Conservation (phyloP, 2,329 filamentous ascomycete species). For the Ascochyta lentis region DNA sequence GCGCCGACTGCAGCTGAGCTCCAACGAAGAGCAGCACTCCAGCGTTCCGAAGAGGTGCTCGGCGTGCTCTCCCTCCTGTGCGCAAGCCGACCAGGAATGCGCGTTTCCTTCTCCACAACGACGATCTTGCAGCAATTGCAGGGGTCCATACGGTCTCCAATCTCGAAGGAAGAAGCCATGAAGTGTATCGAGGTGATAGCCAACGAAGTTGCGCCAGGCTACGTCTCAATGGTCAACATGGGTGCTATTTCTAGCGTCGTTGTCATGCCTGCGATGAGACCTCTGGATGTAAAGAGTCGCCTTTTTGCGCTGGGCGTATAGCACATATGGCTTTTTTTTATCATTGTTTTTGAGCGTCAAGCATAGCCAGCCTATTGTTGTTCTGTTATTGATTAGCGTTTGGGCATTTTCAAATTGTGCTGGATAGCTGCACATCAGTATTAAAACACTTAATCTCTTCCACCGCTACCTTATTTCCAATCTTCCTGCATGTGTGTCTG, state of each 20-base stretch:
- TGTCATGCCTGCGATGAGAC: constrained; percentile 47
- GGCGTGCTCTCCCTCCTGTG: constrained; percentile 53
- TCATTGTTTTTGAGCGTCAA: not conserved
- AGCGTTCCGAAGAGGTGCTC: constrained; percentile 55
- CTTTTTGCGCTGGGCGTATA: constrained; percentile 39
- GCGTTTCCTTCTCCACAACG: constrained; percentile 54
- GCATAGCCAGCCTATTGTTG: constrained; percentile 9
- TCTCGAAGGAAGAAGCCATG: constrained; percentile 54
- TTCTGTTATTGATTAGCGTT: constrained; percentile 8
- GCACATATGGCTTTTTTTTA: not conserved
- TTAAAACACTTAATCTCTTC: constrained; percentile 2
- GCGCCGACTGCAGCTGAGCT: constrained; percentile 52
- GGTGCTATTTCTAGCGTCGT: constrained; percentile 54
- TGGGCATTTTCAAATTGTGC: not conserved
- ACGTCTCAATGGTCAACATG: constrained; percentile 50
- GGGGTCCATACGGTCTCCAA: constrained; percentile 54
- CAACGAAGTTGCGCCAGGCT: constrained; percentile 52
- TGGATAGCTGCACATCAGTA: not conserved
- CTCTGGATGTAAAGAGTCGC: constrained; percentile 41
- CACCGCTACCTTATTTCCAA: not conserved
- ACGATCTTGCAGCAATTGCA: constrained; percentile 53
- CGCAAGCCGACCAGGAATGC: constrained; percentile 41
- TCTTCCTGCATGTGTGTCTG: not conserved
- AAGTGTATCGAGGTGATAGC: constrained; percentile 53
- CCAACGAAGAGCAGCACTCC: constrained; percentile 55